These are phyloP conservation scores for Diplodia corticola DNA, from an alignment of 2,329 filamentous ascomycete species.

Conservation along the genomic window DNA sequence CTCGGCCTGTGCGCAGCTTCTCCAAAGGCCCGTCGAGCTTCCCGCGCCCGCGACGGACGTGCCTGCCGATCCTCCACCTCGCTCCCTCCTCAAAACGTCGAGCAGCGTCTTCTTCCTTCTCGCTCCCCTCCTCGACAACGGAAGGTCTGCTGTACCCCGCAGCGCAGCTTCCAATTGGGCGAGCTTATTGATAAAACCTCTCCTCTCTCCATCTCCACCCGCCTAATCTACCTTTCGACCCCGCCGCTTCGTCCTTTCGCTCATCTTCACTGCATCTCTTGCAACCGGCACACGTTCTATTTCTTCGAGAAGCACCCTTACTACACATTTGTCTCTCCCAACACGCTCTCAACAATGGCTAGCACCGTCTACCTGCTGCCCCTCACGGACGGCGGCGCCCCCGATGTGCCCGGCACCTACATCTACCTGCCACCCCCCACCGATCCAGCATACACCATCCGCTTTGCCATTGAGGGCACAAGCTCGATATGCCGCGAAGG, in stretches of 20 bases:
- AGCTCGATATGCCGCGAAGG: slow-evolving; percentile 94
- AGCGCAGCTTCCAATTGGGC: slow-evolving; percentile 13
- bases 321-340: not conserved
- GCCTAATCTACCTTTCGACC: not conserved
- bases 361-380: slow-evolving; percentile 74
- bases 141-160: not conserved
- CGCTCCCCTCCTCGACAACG: not conserved
- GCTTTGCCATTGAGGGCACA: slow-evolving; percentile 90
- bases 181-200: slow-evolving; percentile 12
- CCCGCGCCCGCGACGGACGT: slow-evolving; percentile 20
- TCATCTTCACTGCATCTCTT: slow-evolving; percentile 8
- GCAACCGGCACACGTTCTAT: not conserved
- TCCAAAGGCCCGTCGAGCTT: slow-evolving; percentile 15
- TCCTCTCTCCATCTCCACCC: not conserved
- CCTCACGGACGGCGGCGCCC: slow-evolving; percentile 89
- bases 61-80: slow-evolving; percentile 23
- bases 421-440: slow-evolving; percentile 83
- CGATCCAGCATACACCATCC: slow-evolving; percentile 71
- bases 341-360: slow-evolving; percentile 10
- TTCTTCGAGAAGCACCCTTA: not conserved
- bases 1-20: slow-evolving; percentile 18
- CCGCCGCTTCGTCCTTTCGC: not conserved
- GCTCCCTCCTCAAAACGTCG: slow-evolving; percentile 5
- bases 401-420: slow-evolving; percentile 84
- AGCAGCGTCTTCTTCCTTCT: not conserved